Conservation (phyloP, 2,329 filamentous ascomycete species). For the Colletotrichum lindemuthianum region DNA sequence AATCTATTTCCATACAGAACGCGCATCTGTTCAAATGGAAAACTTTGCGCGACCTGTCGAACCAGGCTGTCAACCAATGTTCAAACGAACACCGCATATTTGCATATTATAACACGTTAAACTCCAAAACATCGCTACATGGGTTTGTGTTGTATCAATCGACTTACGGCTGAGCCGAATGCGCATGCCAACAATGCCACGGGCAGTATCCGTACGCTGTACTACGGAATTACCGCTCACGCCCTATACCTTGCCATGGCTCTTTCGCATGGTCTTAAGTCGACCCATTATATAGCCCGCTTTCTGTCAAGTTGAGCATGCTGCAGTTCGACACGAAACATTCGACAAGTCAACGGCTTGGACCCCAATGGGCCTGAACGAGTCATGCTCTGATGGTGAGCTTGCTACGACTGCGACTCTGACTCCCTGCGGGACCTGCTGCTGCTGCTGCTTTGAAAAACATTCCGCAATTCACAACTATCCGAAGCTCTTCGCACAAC, state of each 20-base stretch:
- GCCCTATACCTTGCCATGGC: background rate
- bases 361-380: conserved; percentile 23
- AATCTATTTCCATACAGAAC: conserved; percentile 7
- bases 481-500: background rate
- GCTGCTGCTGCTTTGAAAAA: conserved; percentile 9
- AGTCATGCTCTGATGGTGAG: conserved; percentile 22
- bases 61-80: too few species aligned
- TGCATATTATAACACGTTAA: too few species aligned
- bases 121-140: too few species aligned
- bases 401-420: conserved; percentile 13
- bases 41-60: conserved; percentile 1
- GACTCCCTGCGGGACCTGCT: conserved; percentile 19
- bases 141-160: too few species aligned
- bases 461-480: conserved; percentile 16
- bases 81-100: too few species aligned
- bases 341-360: conserved; percentile 23
- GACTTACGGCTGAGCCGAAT: too few species aligned
- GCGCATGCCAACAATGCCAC: too few species aligned
- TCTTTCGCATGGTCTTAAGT: conserved; percentile 4
- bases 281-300: conserved; percentile 12
- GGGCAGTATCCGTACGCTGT: too few species aligned
- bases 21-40: conserved; percentile 2
- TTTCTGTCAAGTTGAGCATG: conserved; percentile 2
- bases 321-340: conserved; percentile 19
- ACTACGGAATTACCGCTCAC: too few species aligned